These are phyloP conservation scores for Cupressus sempervirens DNA, from an alignment of 75 land plant species.

Conservation along the genomic window DNA sequence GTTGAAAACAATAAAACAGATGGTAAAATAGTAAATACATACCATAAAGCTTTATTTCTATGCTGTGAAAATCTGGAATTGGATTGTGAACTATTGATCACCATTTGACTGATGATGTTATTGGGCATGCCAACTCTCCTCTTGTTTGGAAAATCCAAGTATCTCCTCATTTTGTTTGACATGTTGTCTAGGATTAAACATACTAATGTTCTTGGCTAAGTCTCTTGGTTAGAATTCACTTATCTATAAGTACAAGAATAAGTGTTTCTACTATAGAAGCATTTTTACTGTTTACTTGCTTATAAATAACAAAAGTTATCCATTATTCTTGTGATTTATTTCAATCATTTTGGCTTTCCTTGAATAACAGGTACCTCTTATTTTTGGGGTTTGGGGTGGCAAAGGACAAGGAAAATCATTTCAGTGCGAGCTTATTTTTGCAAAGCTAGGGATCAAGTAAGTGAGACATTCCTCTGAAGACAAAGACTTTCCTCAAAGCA, in stretches of 20 bases:
- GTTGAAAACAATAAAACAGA: background rate
- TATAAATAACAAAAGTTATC: background rate
- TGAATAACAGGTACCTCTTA: conserved; percentile 63
- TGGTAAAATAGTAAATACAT: background rate
- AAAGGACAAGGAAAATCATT: conserved; percentile 96
- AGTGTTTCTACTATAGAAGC: background rate
- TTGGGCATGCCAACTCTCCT: background rate
- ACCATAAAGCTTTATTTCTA: background rate
- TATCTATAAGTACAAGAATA: background rate
- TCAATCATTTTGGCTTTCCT: background rate
- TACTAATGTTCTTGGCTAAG: background rate
- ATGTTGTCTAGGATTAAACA: background rate
- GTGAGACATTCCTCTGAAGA: conserved; percentile 8
- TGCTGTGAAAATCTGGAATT: background rate
- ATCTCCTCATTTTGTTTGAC: background rate
- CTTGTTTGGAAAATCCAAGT: background rate
- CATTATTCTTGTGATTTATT: background rate
- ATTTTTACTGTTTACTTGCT: background rate
- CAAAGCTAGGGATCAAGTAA: conserved; percentile 95
- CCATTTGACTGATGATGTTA: background rate
- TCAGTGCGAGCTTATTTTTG: conserved; percentile 93
- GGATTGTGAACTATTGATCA: background rate
- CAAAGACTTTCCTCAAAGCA: background rate
- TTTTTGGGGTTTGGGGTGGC: conserved; percentile 95
- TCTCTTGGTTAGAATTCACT: background rate